Evolutionary conservation across 192 early-diverging fungal species (phyloP).

Genomic region (Linnemannia hyalina): DNA sequence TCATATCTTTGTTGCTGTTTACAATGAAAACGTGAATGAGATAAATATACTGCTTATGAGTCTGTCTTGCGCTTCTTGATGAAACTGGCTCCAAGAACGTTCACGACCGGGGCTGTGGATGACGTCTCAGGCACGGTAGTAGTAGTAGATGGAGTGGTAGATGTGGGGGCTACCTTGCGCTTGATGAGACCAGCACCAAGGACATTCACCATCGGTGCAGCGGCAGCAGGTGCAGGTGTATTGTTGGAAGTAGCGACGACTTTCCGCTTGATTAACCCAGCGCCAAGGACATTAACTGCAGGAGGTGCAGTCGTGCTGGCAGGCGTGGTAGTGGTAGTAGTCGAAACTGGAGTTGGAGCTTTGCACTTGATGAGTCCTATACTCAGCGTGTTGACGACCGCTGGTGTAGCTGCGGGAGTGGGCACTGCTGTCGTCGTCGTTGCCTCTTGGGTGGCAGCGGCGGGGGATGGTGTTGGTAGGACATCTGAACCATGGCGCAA

Average conservation of each 20-base stretch:
- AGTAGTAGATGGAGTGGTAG: not conserved
- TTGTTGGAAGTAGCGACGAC: not conserved
- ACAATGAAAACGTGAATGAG: not conserved
- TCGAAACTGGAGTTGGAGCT: not conserved
- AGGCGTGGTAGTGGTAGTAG: not conserved
- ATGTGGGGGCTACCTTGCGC: conserved; percentile 5
- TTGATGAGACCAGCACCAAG: conserved; percentile 20
- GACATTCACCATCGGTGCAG: conserved; percentile 16
- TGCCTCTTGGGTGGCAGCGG: not conserved
- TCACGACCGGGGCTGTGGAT: conserved; percentile 14
- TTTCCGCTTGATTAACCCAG: conserved; percentile 22
- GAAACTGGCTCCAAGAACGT: conserved; percentile 17
- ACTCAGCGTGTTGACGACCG: conserved; percentile 11
- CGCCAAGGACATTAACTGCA: conserved; percentile 17
- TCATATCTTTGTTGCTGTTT: not conserved
- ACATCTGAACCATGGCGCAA: not conserved
- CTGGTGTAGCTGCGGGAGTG: not conserved
- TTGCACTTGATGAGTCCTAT: conserved; percentile 42
- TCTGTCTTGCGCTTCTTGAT: conserved; percentile 35
- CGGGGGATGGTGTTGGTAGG: not conserved
- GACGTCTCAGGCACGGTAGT: not conserved
- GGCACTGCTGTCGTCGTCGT: not conserved
- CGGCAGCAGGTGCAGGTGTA: not conserved
- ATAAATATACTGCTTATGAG: conserved; percentile 3
- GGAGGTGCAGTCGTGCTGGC: not conserved